Percentiles rank a stretch among this genome's conserved stretches.
phyloP scores from a whole-genome alignment of 495 filamentous ascomycete genomes.

The Talaromyces liani region DNA sequence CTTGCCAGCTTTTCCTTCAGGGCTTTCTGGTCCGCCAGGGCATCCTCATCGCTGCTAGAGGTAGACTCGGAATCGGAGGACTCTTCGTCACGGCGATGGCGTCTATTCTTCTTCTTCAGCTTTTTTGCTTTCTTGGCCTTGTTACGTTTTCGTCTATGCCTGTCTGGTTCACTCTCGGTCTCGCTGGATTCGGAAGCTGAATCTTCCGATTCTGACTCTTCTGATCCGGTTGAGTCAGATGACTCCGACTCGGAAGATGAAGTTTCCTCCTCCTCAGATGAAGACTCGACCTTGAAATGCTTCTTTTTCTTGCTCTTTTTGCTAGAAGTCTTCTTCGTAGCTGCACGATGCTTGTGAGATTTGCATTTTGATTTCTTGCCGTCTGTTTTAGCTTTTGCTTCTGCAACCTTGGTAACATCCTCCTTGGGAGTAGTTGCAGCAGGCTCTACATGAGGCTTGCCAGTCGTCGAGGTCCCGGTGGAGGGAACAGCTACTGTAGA shows the following conservation, averaged over 20 bases:
- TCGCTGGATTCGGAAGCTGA: slow-evolving; percentile 27
- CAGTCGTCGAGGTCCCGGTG: slow-evolving; percentile 6
- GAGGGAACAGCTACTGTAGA: slow-evolving; percentile 2
- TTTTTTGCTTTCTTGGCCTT: slow-evolving; percentile 43
- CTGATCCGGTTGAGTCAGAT: slow-evolving; percentile 10
- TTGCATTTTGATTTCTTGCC: slow-evolving; percentile 2
- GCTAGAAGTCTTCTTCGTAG: slow-evolving; percentile 24
- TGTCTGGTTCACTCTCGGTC: slow-evolving; percentile 23
- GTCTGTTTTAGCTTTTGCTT: not conserved
- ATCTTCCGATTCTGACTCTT: slow-evolving; percentile 20
- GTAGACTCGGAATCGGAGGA: slow-evolving; percentile 28
- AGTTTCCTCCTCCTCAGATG: slow-evolving; percentile 17
- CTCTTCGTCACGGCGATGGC: slow-evolving; percentile 27
- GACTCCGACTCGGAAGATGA: slow-evolving; percentile 17
- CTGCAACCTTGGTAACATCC: slow-evolving; percentile 15
- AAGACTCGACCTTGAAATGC: slow-evolving; percentile 20
- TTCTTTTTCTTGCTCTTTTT: slow-evolving; percentile 37
- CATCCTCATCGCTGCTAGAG: slow-evolving; percentile 21
- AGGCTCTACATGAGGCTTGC: slow-evolving; percentile 25
- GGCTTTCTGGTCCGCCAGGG: slow-evolving; percentile 30
- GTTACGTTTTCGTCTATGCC: slow-evolving; percentile 31
- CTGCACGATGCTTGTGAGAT: not conserved
- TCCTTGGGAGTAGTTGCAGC: slow-evolving; percentile 19
- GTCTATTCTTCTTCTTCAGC: slow-evolving; percentile 35
- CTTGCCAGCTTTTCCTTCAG: slow-evolving; percentile 16